These are phyloP conservation scores for Podaxis sp. DNA, from an alignment of 768 basidiomycete species.

Conservation along the genomic window DNA sequence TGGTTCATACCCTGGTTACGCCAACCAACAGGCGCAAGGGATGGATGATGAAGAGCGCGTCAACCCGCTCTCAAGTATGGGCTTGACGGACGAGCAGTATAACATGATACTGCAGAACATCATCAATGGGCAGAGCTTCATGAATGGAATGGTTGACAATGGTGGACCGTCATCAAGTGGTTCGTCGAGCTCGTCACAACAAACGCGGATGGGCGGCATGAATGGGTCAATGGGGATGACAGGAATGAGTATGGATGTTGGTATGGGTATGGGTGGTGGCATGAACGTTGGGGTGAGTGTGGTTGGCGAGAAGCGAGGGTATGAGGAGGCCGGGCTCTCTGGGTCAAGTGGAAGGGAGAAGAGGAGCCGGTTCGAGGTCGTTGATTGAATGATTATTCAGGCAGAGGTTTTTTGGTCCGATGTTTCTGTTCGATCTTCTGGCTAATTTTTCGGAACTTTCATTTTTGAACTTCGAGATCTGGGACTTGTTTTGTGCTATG, in stretches of 20 bases:
- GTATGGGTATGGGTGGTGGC: slow-evolving; percentile 19
- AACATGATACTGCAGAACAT: slow-evolving; percentile 73
- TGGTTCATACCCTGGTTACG: background rate
- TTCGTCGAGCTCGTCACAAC: background rate
- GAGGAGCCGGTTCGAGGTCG: slow-evolving; percentile 58
- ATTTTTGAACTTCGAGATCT: background rate
- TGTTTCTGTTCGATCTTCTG: background rate
- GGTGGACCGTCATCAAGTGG: background rate
- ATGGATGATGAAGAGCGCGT: slow-evolving; percentile 58
- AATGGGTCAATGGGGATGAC: background rate
- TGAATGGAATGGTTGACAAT: slow-evolving; percentile 34
- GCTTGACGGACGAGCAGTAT: slow-evolving; percentile 88
- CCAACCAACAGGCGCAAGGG: slow-evolving; percentile 13
- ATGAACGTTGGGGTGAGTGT: slow-evolving; percentile 24
- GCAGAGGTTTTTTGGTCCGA: background rate
- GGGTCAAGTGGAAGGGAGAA: slow-evolving; percentile 41
- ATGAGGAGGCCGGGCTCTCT: slow-evolving; percentile 17
- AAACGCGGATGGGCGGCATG: background rate
- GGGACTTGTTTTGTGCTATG: background rate
- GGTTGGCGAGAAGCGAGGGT: slow-evolving; percentile 14
- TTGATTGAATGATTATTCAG: slow-evolving; percentile 40
- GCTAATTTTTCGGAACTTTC: background rate
- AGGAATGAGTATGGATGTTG: background rate
- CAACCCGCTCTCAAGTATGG: slow-evolving; percentile 87
- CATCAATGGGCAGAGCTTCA: slow-evolving; percentile 62